A percentile compares a stretch with the other conserved stretches of the same genome.
Conservation (phyloP, 108 stramenopile genomes). For the Cyclotella atomus region DNA sequence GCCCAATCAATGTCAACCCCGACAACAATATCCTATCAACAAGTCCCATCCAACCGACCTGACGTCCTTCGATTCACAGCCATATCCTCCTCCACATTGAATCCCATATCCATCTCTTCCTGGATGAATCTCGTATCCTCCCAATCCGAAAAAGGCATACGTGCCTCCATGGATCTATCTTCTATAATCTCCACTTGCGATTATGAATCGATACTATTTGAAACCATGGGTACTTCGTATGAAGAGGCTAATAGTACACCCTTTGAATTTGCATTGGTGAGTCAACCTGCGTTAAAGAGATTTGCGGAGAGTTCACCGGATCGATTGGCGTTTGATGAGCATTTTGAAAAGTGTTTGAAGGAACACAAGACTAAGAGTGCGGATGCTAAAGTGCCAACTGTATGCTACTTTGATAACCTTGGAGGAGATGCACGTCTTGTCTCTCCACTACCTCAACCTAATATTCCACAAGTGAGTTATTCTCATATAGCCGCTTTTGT, state of each 20-base stretch:
- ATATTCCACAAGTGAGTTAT: slow-evolving; percentile 12
- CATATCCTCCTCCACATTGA: not conserved
- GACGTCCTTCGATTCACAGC: slow-evolving; percentile 32
- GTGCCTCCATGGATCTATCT: slow-evolving; percentile 32
- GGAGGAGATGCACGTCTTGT: slow-evolving; percentile 67
- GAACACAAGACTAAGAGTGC: not conserved
- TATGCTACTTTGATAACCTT: slow-evolving; percentile 64
- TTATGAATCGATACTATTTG: slow-evolving; percentile 44
- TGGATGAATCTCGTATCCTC: slow-evolving; percentile 45
- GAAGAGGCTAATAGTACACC: slow-evolving; percentile 1
- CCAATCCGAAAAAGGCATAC: slow-evolving; percentile 2
- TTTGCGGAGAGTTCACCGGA: slow-evolving; percentile 65
- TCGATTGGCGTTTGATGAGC: slow-evolving; percentile 56
- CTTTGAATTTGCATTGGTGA: slow-evolving; percentile 76
- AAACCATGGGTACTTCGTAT: slow-evolving; percentile 40
- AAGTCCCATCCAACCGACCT: slow-evolving; percentile 29
- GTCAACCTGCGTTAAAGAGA: slow-evolving; percentile 37
- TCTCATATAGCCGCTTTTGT: slow-evolving; percentile 58
- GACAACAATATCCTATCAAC: slow-evolving; percentile 32
- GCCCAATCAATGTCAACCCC: no score
- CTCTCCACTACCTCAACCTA: slow-evolving; percentile 40
- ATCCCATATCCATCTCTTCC: slow-evolving; percentile 23
- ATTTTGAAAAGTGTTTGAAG: slow-evolving; percentile 24
- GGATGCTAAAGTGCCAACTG: not conserved
- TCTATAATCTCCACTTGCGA: slow-evolving; percentile 34